Evolutionary conservation across 305 asterid genomes (phyloP).

Genomic region (Rubia balearica): DNA sequence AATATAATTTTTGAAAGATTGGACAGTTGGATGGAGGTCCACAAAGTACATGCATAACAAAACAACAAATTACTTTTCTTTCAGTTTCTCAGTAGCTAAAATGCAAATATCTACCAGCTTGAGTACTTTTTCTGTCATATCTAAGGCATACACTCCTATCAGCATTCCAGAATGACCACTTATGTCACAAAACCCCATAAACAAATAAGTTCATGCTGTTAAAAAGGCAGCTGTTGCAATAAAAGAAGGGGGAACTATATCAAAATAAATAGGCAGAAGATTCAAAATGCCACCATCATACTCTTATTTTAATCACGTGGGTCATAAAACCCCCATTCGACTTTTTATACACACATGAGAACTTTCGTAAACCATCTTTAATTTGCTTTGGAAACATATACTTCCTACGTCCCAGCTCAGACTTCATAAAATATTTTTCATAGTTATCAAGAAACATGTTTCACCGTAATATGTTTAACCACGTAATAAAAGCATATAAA

Average conservation of each 20-base stretch:
- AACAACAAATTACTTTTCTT: neutral
- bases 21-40: slow-evolving; percentile 1
- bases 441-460: too few species aligned
- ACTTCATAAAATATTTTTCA: too few species aligned
- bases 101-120: neutral
- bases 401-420: too few species aligned
- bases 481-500: too few species aligned
- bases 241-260: neutral
- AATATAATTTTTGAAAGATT: neutral
- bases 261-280: neutral
- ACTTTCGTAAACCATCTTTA: neutral
- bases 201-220: neutral
- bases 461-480: too few species aligned
- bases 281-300: neutral
- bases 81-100: neutral
- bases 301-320: neutral
- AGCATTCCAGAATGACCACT: neutral
- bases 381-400: neutral
- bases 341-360: neutral
- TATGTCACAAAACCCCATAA: slow-evolving; percentile 1
- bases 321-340: neutral
- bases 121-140: neutral
- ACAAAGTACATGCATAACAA: neutral
- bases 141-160: neutral
- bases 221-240: neutral